A percentile compares a stretch with the other conserved stretches of the same genome.
Conservation (phyloP, 495 filamentous ascomycete genomes). For the Penicilliopsis zonata region DNA sequence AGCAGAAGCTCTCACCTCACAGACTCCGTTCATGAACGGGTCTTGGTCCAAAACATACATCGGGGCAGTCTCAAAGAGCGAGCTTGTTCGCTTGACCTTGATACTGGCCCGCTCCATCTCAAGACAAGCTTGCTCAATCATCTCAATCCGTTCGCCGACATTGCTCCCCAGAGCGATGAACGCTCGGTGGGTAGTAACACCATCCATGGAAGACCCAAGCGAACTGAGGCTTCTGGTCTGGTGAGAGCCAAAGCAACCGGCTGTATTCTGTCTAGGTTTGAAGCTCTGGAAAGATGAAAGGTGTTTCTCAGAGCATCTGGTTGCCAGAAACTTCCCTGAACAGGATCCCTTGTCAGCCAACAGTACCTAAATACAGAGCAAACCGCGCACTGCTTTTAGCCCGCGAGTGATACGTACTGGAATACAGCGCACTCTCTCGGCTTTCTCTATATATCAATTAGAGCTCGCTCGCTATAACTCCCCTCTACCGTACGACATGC, state of each 20-base stretch:
- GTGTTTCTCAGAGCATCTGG: not conserved
- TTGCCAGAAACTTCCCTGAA: not conserved
- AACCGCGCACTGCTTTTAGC: not conserved
- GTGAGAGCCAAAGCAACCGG: too few species aligned
- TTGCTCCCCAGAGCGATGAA: conserved; percentile 92
- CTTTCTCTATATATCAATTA: not conserved
- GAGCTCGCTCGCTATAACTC: not conserved
- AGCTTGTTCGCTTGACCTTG: conserved; percentile 66
- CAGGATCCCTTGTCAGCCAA: not conserved
- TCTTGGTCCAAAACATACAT: conserved; percentile 93
- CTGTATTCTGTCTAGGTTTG: not conserved
- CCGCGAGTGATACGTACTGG: not conserved
- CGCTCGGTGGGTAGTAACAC: conserved; percentile 35
- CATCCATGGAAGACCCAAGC: conserved; percentile 8
- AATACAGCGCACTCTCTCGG: not conserved
- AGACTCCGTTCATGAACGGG: conserved; percentile 84
- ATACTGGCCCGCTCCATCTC: conserved; percentile 63
- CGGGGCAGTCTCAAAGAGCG: conserved; percentile 84
- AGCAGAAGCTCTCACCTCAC: conserved; percentile 62
- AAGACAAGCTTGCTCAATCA: conserved; percentile 71
- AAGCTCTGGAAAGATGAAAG: not conserved
- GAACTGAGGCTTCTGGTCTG: conserved; percentile 4
- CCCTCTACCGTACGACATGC: not conserved
- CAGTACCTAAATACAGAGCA: not conserved
- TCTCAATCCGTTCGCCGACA: conserved; percentile 69